These are phyloP conservation scores for Aspergillus latus DNA, from an alignment of 2,329 filamentous ascomycete species.

Conservation along the genomic window DNA sequence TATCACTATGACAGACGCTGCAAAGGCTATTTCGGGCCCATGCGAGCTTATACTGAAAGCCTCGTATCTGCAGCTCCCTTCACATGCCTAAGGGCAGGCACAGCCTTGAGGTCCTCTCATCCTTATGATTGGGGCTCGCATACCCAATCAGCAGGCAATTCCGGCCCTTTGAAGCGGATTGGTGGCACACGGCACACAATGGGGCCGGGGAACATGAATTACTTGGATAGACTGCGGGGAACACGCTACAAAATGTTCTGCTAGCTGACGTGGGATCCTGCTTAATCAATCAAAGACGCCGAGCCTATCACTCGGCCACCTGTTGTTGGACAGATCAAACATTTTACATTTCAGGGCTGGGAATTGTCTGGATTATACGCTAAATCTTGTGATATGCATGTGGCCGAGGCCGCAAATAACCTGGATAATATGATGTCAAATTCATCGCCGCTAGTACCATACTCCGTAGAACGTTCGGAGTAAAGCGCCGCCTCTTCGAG, in stretches of 20 bases:
- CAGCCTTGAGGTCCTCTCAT: background rate
- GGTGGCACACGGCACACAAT: background rate
- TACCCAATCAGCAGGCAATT: background rate
- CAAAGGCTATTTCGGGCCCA: background rate
- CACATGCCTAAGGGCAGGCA: background rate
- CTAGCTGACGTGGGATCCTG: constrained; percentile 1
- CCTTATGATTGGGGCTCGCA: background rate
- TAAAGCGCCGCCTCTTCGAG: constrained; percentile 1
- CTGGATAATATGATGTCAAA: background rate
- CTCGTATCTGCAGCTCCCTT: background rate
- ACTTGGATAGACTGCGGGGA: background rate
- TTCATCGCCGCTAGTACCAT: background rate
- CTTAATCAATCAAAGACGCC: background rate
- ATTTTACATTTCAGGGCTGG: too few species aligned
- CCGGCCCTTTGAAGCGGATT: background rate
- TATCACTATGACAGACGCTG: background rate
- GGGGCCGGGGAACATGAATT: background rate
- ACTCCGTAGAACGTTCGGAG: background rate
- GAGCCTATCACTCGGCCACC: background rate
- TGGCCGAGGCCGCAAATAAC: background rate
- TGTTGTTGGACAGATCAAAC: background rate
- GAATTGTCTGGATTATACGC: too few species aligned
- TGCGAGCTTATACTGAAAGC: background rate
- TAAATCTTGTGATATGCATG: background rate
- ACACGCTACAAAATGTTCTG: background rate